phyloP scores from a whole-genome alignment of 441 rosid genomes.

The Mallotus repandus region DNA sequence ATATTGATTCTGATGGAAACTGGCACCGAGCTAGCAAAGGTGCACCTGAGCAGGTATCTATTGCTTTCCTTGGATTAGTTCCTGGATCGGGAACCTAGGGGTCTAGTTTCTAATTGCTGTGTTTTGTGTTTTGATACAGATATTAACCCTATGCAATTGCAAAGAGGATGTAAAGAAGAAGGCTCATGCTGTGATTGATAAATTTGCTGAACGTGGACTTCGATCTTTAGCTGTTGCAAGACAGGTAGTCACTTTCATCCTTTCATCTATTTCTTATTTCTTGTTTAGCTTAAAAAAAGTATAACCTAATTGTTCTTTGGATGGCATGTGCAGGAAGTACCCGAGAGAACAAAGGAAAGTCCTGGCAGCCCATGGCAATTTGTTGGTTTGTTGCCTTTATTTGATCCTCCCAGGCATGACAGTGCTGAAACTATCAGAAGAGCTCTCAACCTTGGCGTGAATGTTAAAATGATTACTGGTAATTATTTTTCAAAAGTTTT shows the following conservation, averaged over 20 bases:
- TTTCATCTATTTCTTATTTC: neutral
- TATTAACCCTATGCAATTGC: constrained; percentile 60
- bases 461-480: constrained; percentile 95
- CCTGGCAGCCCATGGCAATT: constrained; percentile 79
- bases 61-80: constrained; percentile 2
- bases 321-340: constrained; percentile 55
- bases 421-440: constrained; percentile 90
- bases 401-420: constrained; percentile 95
- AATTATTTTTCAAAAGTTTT: constrained; percentile 7
- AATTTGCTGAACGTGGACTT: constrained; percentile 88
- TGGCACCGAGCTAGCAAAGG: constrained; percentile 94
- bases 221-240: constrained; percentile 83
- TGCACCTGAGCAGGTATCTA: constrained; percentile 82
- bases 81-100: neutral
- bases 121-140: constrained; percentile 37
- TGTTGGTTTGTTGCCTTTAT: constrained; percentile 74
- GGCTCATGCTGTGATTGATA: constrained; percentile 70
- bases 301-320: constrained; percentile 5
- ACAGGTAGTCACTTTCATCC: constrained; percentile 50
- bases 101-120: neutral
- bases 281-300: neutral
- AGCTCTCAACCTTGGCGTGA: constrained; percentile 85
- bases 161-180: constrained; percentile 68
- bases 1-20: constrained; percentile 64
- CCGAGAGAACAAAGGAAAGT: constrained; percentile 68